Conservation (phyloP, 129 eudicot species). For the Lonicera japonica region DNA sequence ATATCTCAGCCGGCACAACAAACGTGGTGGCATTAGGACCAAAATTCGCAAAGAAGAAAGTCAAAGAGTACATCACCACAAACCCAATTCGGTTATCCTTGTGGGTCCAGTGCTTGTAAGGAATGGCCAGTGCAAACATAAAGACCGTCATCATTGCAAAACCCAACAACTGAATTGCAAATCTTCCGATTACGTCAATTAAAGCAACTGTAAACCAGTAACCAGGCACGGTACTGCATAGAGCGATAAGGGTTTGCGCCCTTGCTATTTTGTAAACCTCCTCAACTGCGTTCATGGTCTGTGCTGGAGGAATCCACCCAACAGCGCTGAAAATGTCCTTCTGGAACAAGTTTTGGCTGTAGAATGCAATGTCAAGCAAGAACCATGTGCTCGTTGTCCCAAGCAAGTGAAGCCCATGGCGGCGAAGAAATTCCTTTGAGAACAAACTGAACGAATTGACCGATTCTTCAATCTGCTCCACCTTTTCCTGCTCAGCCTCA, state of each 20-base stretch:
- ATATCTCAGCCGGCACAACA: conserved; percentile 80
- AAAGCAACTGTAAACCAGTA: conserved; percentile 75
- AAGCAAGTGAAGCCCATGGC: conserved; percentile 66
- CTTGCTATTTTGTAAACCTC: conserved; percentile 56
- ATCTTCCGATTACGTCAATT: conserved; percentile 53
- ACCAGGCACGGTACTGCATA: conserved; percentile 70
- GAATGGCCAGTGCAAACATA: conserved; percentile 61
- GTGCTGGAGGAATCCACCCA: conserved; percentile 48
- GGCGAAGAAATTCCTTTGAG: conserved; percentile 37
- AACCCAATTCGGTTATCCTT: conserved; percentile 45
- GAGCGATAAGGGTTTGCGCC: conserved; percentile 74
- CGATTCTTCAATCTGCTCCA: conserved; percentile 10
- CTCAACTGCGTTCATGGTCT: conserved; percentile 49
- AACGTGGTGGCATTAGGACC: conserved; percentile 80
- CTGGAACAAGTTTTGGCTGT: conserved; percentile 67
- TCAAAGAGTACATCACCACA: conserved; percentile 55
- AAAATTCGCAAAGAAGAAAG: conserved; percentile 74
- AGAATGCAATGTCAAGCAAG: conserved; percentile 63
- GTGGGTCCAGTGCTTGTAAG: conserved; percentile 61
- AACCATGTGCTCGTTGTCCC: conserved; percentile 70
- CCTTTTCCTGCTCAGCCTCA: conserved; percentile 34
- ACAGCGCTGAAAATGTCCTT: conserved; percentile 60
- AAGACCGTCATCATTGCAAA: conserved; percentile 66
- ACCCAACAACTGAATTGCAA: conserved; percentile 52
- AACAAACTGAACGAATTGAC: conserved; percentile 38